Evolutionary conservation across 331 rosid species (phyloP).

Genomic region (Malus hybrid): DNA sequence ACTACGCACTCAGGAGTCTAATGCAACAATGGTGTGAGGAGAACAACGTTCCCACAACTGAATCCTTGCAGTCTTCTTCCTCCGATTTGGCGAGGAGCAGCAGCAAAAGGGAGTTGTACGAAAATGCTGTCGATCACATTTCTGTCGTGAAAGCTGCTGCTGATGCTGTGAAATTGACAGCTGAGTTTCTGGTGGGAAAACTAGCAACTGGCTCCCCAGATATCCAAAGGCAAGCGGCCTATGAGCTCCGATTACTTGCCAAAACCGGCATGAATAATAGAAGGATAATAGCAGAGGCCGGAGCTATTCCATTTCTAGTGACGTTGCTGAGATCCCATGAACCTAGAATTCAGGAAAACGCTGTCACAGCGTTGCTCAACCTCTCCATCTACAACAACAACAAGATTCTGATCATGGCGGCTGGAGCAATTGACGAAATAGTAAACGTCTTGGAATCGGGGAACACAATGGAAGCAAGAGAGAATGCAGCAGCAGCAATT

Average conservation of each 20-base stretch:
- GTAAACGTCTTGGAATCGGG: conserved; percentile 67
- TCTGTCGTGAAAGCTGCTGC: conserved; percentile 57
- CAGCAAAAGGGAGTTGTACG: conserved; percentile 21
- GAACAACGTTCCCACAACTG: conserved; percentile 36
- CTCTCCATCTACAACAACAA: conserved; percentile 80
- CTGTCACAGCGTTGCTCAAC: conserved; percentile 76
- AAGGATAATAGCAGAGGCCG: conserved; percentile 78
- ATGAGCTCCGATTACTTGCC: conserved; percentile 75
- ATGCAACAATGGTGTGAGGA: conserved; percentile 76
- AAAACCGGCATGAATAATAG: conserved; percentile 77
- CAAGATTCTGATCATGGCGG: conserved; percentile 74
- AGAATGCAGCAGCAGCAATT: conserved; percentile 85
- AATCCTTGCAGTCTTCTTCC: conserved; percentile 24
- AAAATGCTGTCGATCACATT: conserved; percentile 53
- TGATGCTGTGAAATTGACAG: conserved; percentile 87
- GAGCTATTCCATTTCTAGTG: conserved; percentile 83
- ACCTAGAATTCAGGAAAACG: conserved; percentile 81
- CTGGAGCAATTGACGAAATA: conserved; percentile 74
- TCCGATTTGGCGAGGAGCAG: conserved; percentile 26
- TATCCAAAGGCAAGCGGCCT: conserved; percentile 84
- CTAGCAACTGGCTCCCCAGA: conserved; percentile 88
- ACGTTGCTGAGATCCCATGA: conserved; percentile 54
- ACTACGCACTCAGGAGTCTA: conserved; percentile 77
- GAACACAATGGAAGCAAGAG: conserved; percentile 78
- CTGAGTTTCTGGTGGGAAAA: conserved; percentile 89